These are phyloP conservation scores for Phialocephala sp. DNA, from an alignment of 2,329 filamentous ascomycete genomes.

Conservation along the genomic window DNA sequence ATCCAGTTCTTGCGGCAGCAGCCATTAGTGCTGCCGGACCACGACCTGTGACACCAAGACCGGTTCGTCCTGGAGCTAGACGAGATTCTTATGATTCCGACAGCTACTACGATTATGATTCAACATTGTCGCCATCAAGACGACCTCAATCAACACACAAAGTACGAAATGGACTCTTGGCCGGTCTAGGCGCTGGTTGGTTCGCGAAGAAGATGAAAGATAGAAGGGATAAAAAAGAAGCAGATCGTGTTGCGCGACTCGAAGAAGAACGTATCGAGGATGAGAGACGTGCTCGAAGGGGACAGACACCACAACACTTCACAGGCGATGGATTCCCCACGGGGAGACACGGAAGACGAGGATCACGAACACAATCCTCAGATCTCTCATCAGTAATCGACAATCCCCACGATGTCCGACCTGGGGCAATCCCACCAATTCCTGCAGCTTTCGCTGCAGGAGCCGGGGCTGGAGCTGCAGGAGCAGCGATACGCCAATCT, in stretches of 20 bases:
- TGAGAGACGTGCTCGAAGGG: constrained; percentile 62
- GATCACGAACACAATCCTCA: constrained; percentile 35
- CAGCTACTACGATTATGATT: constrained; percentile 60
- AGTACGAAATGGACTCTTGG: constrained; percentile 54
- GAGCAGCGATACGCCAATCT: constrained; percentile 39
- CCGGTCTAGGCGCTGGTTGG: constrained; percentile 70
- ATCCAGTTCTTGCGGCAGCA: constrained; percentile 51
- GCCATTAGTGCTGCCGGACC: constrained; percentile 54
- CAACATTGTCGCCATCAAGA: constrained; percentile 63
- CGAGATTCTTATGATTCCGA: constrained; percentile 59
- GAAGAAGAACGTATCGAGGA: constrained; percentile 54
- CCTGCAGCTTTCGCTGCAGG: constrained; percentile 32
- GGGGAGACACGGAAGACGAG: constrained; percentile 43
- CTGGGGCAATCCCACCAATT: constrained; percentile 49
- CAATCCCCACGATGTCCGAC: constrained; percentile 45
- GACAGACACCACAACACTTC: constrained; percentile 54
- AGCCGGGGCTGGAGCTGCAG: constrained; percentile 31
- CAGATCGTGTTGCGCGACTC: constrained; percentile 48
- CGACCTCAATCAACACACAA: constrained; percentile 53
- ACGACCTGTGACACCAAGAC: constrained; percentile 43
- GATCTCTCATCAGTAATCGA: constrained; percentile 41
- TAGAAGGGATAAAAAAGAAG: constrained; percentile 50
- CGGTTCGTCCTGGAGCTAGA: constrained; percentile 46
- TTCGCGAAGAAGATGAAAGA: constrained; percentile 69
- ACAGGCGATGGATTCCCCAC: constrained; percentile 70